Evolutionary conservation across 441 rosid genomes (phyloP), one percentile per base, ranked within the genome.

Genomic region (Melastoma candidum): DNA sequence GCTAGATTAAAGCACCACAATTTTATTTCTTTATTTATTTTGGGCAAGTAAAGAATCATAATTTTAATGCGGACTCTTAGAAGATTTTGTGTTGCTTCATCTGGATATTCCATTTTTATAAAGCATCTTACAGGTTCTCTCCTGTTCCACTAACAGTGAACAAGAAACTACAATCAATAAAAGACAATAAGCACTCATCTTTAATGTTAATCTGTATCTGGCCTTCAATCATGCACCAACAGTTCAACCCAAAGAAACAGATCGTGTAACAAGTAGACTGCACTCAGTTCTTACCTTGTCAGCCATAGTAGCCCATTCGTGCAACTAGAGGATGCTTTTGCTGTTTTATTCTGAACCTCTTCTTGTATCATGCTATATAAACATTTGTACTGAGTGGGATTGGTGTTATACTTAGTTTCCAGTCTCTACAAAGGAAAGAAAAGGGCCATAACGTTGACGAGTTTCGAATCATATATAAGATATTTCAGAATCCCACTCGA

Each of bases 221-320:
- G 36, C 36, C 36, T 29, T 29, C 7, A n/a, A 7, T 51, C 8
- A 51, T 51, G 24, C 55, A 51, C 45, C 41, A 44, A 52, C 55
- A 22, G 4, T 17, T 51, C 22, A 13, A 6, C 25, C 26, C 17
- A 51, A 52, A 22, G 12, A 13, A 52, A 52, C 12, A 14, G 22
- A 36, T 3, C 36, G 36, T 29, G 36, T 3, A 29, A 29, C 36
- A 29, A 29, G 1, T 29, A 29, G 36, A 3, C 36, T 6, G 7
- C 36, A 3, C 3, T 3, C 36, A 29, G 36, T 29, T 29, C 36
- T 29, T 65, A 87, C 96, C 95, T 83, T 54, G 97, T 87, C 57
- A 90, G 63, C 97, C 97, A 90, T 68, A 90, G 95, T 66, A 90
- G 88, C 60, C 97, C 95, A 64, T 81, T 90, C 63, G 95, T 80